Base-by-base conservation (phyloP, 2,329 filamentous ascomycete genomes). In the Claviceps sp. region DNA sequence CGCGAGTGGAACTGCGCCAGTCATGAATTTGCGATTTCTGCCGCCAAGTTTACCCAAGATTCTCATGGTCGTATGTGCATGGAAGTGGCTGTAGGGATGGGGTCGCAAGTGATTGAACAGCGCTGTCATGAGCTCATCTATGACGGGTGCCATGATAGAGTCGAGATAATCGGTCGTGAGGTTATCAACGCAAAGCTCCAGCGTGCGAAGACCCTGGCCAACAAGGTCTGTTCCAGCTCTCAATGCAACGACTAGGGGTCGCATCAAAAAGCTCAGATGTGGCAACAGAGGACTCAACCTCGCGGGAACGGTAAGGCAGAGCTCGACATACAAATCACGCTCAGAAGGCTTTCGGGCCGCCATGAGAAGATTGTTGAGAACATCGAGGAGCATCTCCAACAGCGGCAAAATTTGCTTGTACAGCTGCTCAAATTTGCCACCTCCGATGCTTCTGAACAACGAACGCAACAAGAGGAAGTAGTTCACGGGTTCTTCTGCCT, bases 331-430 rank as follows among this genome's bases (percentile, higher is more conserved):
- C 8, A 99, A 75, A 67, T 99, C 94, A 24, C 93, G 81, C 67
- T 97, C 93, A 22, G 85, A 79, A 1, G 89, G 87, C 68, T 94
- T 95, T 52, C 90, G 81, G 8, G 93, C 93, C 19, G 91, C 90
- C 68, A 94, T 75, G 37, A 99, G 76, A 14, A 98, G 75, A 57
- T 91, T 98, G 70, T 98, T 98, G 54, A 99, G 82, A 13, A 96
- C 94, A 63, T 98, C 93, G 19, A 99, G 74, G 3, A 98, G 77
- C 89, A 98, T 98, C 69, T 99, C 93, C 5, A 99, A 76, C 3
- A 99, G 76, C 11, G 93, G 93, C 13, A 99, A 71, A 46, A 99
- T 95, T 66, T 97, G 91, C 71, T 98, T 98, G 68, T 99, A 99
- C 1, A 98, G 76, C 59, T 96, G 87, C 71, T 99, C 93, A 59